These are phyloP conservation scores for Arthrobotrys megalospora DNA, from an alignment of 2,329 filamentous ascomycete species.

Conservation along the genomic window DNA sequence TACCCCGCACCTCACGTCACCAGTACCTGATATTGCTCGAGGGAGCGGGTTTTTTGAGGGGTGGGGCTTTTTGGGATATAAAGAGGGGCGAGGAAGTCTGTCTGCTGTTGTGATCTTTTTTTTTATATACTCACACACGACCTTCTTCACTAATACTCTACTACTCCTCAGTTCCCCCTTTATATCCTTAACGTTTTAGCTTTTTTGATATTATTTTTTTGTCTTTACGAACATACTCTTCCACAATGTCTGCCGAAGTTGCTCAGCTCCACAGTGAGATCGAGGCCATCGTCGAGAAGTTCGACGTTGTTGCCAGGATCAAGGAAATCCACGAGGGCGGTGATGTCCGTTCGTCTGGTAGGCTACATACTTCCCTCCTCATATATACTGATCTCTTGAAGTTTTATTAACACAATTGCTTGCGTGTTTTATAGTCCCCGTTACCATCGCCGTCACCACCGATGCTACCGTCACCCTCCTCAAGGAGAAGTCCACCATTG, in stretches of 20 bases:
- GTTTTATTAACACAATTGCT: background rate
- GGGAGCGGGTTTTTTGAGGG: background rate
- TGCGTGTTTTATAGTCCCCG: slow-evolving; percentile 10
- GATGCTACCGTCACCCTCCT: slow-evolving; percentile 36
- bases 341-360: slow-evolving; percentile 27
- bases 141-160: background rate
- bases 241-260: slow-evolving; percentile 25
- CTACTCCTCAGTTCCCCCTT: background rate
- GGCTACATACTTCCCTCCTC: background rate
- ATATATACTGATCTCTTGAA: background rate
- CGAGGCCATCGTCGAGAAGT: slow-evolving; percentile 24
- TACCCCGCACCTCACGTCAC: slow-evolving; percentile 59
- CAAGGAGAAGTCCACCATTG: slow-evolving; percentile 26
- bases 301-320: slow-evolving; percentile 33
- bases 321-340: slow-evolving; percentile 21
- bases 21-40: slow-evolving; percentile 47
- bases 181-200: background rate
- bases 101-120: background rate
- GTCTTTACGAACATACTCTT: slow-evolving; percentile 3
- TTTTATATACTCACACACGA: background rate
- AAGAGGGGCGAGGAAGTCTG: slow-evolving; percentile 13
- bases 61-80: slow-evolving; percentile 36
- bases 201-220: background rate
- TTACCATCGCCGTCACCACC: slow-evolving; percentile 10
- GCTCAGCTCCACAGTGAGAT: slow-evolving; percentile 34